These are phyloP conservation scores for Tremella mesenterica DNA, from an alignment of 768 basidiomycete genomes.

Conservation along the genomic window DNA sequence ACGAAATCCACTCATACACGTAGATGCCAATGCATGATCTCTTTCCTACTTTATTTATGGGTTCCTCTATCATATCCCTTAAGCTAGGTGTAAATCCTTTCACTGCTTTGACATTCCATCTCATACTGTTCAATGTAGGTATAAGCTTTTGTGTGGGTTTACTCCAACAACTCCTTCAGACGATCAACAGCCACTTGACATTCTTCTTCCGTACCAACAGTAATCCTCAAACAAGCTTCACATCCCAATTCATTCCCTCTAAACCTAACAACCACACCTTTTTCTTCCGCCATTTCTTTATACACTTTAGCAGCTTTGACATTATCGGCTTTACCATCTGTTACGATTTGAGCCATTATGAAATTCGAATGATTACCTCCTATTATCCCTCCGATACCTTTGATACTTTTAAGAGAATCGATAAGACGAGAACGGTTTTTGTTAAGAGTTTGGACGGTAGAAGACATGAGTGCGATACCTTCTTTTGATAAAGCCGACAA, in stretches of 20 bases:
- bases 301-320: slow-evolving; percentile 60
- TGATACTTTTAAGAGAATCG: slow-evolving; percentile 49
- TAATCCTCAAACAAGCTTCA: slow-evolving; percentile 75
- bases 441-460: slow-evolving; percentile 56
- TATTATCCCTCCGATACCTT: slow-evolving; percentile 53
- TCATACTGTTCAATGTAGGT: too few relatives aligned
- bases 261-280: slow-evolving; percentile 82
- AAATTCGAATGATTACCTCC: slow-evolving; percentile 89
- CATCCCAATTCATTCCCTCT: slow-evolving; percentile 81
- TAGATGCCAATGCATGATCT: too few relatives aligned
- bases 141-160: too few relatives aligned
- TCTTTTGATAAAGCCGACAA: slow-evolving; percentile 62
- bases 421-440: slow-evolving; percentile 56
- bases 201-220: slow-evolving; percentile 76
- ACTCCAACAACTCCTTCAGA: slow-evolving; percentile 15
- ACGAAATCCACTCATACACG: too few relatives aligned
- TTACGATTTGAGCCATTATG: slow-evolving; percentile 65
- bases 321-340: slow-evolving; percentile 30
- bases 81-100: too few relatives aligned
- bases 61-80: too few relatives aligned
- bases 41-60: too few relatives aligned
- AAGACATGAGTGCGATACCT: slow-evolving; percentile 58
- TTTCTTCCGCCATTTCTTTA: slow-evolving; percentile 69
- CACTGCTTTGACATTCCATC: too few relatives aligned
- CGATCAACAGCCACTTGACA: slow-evolving; percentile 54